These are phyloP conservation scores for Fusarium musae DNA, from an alignment of 2,329 filamentous ascomycete species.

Conservation along the genomic window DNA sequence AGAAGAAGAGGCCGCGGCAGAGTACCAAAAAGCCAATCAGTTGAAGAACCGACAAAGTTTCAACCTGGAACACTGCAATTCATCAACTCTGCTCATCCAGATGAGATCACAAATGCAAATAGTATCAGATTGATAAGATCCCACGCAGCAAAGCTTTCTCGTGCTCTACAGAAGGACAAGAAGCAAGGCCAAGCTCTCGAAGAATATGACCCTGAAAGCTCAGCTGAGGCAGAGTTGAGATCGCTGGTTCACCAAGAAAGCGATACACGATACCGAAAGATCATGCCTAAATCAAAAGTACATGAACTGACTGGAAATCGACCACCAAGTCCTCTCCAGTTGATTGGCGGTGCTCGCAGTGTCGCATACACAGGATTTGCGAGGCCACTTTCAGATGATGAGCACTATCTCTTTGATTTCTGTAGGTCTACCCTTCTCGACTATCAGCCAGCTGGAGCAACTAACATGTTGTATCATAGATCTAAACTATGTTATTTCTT, in stretches of 20 bases:
- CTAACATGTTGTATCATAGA: neutral
- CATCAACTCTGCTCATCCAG: conserved; percentile 1
- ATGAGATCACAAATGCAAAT: neutral
- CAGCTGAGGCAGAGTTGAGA: neutral
- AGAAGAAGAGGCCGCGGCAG: conserved; percentile 8
- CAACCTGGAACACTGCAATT: neutral
- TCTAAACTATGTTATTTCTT: conserved; percentile 2
- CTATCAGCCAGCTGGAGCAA: neutral
- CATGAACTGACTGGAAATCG: neutral
- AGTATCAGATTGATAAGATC: conserved; percentile 16
- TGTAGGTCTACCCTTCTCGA: neutral
- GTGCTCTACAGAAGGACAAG: neutral
- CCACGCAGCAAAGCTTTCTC: conserved; percentile 1
- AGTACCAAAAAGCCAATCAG: neutral
- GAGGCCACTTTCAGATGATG: conserved; percentile 9
- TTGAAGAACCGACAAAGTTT: neutral
- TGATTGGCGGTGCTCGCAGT: neutral
- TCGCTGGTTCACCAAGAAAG: too few species aligned
- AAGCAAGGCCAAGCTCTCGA: neutral
- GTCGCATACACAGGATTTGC: conserved; percentile 5
- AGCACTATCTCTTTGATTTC: conserved; percentile 23
- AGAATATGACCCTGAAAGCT: neutral
- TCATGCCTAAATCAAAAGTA: neutral
- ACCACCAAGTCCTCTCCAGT: neutral
- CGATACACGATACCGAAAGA: neutral